Conservation (phyloP, 2,329 filamentous ascomycete species). For the Domatiomyces globalis region DNA sequence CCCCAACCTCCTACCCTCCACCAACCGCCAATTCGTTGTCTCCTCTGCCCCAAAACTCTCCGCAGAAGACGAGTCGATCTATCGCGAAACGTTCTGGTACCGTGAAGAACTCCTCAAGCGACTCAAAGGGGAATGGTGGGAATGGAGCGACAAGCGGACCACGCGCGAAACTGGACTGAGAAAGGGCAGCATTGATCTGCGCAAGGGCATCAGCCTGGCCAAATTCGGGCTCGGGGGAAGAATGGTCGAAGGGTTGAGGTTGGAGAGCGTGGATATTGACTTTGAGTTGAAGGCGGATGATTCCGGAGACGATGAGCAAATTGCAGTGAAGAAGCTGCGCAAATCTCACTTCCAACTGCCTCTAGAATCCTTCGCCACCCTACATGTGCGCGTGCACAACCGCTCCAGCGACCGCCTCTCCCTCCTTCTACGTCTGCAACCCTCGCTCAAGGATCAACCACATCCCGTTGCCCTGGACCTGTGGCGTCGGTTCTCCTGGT, state of each 20-base stretch:
- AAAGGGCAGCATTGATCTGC: constrained; percentile 58
- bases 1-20: constrained; percentile 50
- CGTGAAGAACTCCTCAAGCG: constrained; percentile 63
- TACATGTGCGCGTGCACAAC: constrained; percentile 62
- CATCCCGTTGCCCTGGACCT: constrained; percentile 63
- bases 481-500: constrained; percentile 69
- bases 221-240: constrained; percentile 35
- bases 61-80: constrained; percentile 62
- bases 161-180: constrained; percentile 36
- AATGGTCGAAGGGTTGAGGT: constrained; percentile 70
- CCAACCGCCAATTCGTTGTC: constrained; percentile 86
- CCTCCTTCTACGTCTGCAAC: constrained; percentile 62
- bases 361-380: constrained; percentile 52
- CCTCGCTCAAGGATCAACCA: constrained; percentile 59
- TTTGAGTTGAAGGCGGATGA: constrained; percentile 29
- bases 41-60: constrained; percentile 58
- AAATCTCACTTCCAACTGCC: constrained; percentile 34
- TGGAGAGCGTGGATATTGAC: constrained; percentile 61
- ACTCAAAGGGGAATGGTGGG: constrained; percentile 58
- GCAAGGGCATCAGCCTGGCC: constrained; percentile 50
- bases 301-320: constrained; percentile 3
- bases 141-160: constrained; percentile 18
- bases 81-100: constrained; percentile 81
- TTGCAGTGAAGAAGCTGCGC: constrained; percentile 27
- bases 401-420: constrained; percentile 53